Base-by-base conservation (phyloP, 2,329 filamentous ascomycete species). In the Penicillium thymicola region DNA sequence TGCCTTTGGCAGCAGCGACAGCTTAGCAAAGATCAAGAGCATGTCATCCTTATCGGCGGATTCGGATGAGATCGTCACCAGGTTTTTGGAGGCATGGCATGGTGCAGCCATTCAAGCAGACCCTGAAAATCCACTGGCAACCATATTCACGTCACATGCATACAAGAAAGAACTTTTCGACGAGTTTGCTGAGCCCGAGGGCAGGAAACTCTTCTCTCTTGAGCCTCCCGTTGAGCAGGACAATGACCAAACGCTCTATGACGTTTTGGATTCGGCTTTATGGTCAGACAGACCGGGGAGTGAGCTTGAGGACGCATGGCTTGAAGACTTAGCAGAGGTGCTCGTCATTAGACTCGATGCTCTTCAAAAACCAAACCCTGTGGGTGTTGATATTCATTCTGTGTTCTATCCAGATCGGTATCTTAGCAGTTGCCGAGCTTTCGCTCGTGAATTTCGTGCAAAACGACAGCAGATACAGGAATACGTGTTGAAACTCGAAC, bases 321-420 rank as follows among this genome's bases (percentile, higher is more conserved):
- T 84, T 42, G 77, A 79, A 51, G 68, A 73, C 21, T 70, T 79
- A 34, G 82, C 81, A 14, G 81, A 85, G 27, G 75, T 87, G 21
- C 70, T 87, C n/a, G 79, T 81, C 10, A 75, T 86, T 66, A 76
- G 66, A 61, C 61, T 74, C 42, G 74, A 71, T 66, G 70, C 63
- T 68, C 61, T 64, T 54, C 74, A 64, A 16, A 65, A 77, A 30
- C 71, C 61, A 34, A 68, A 65, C 40, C 65, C 61, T 28, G 66
- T 81, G 25, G 74, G 78, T 28, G 70, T 86, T 42, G 79, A 79
- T 6, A 75, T 85, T 18, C 83, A 84, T 4, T 67, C 78, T 2
- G 74, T 76, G 2, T 79, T 85, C 64, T 85, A 84, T 60, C 77
- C 82, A 5, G 85, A 87, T 70, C 79, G 84, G 44, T 88, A 87